Evolutionary conservation across 2,329 filamentous ascomycete species (phyloP), one percentile per base, ranked within the genome.

Genomic region (Sporothrix brasiliensis): DNA sequence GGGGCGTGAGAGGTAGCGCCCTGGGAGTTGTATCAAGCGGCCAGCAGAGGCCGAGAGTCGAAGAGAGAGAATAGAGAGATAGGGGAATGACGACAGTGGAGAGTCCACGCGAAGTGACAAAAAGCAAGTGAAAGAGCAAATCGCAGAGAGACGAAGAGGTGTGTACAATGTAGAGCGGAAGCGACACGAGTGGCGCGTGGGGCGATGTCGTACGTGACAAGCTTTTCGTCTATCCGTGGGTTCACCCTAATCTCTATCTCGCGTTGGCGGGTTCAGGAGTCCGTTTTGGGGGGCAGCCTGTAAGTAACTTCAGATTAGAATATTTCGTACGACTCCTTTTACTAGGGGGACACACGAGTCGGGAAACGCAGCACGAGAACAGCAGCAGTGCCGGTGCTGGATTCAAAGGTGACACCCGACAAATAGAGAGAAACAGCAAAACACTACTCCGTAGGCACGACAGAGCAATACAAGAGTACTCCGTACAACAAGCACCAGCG

Each of bases 181-280:
- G 16, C 56, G n/a, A 24, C 56, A 61, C 34, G 44, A 67, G 66
- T 16, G 16, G 27, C 39, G 67, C 16, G n/a, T 19, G 21, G 61
- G 66, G 50, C 41, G 44, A 53, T 50, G 65, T 67, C 61, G 61
- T 66, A 63, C 60, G 60, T 63, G 61, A 66, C 44, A 66, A 66
- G 47, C 63, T 66, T 47, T 65, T 34, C 41, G 44, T 50, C 21
- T 65, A 34, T 61, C 34, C 56, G 39, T n/a, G 60, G 24, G 27
- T 13, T 52, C 63, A 24, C 47, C 16, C 63, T 21, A 50, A 66
- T 66, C 47, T 52, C 47, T 66, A 34, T 66, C 60, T 63, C 60
- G 41, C 24, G 41, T 47, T 47, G n/a, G 47, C 39, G 13, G 47
- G 52, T n/a, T 66, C 61, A 47, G 21, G 56, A 4, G 47, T 50